Evolutionary conservation across 257 asterid genomes (phyloP).

Genomic region (Cruciata laevipes): DNA sequence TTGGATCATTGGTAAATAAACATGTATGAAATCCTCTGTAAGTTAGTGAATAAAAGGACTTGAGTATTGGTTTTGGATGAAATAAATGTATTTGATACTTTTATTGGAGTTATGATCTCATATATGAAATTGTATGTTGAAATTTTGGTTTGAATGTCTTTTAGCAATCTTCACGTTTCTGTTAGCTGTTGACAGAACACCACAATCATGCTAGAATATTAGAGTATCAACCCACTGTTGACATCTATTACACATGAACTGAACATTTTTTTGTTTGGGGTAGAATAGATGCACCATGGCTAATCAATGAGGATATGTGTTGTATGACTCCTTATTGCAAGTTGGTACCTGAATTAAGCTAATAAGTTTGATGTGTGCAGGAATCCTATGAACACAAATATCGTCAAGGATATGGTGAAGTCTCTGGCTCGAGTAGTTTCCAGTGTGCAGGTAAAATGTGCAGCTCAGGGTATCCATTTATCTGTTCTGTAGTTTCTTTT

Average conservation of each 20-base stretch:
- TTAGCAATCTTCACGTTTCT: no score
- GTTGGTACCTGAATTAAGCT: not conserved
- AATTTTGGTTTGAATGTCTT: not conserved
- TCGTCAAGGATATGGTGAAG: conserved; percentile 86
- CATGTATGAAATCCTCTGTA: not conserved
- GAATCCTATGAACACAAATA: conserved; percentile 88
- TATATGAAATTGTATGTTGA: not conserved
- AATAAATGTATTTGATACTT: not conserved
- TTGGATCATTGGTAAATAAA: not conserved
- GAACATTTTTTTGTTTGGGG: not conserved
- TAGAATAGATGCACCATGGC: not conserved
- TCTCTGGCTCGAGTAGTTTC: conserved; percentile 94
- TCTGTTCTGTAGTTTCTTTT: not conserved
- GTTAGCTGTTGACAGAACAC: not conserved
- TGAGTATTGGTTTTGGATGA: not conserved
- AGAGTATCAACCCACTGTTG: not conserved
- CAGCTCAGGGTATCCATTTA: not conserved
- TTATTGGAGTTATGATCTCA: no score
- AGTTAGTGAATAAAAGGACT: not conserved
- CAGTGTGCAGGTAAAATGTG: conserved; percentile 63
- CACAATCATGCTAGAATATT: not conserved
- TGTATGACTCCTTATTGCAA: not conserved
- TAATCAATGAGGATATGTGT: not conserved
- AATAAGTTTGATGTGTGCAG: conserved; percentile 36
- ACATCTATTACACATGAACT: not conserved